Percentiles rank a stretch among this genome's conserved stretches.
Evolutionary conservation across 352 stramenopile genomes (phyloP).

Genomic region (Pythium monospermum): DNA sequence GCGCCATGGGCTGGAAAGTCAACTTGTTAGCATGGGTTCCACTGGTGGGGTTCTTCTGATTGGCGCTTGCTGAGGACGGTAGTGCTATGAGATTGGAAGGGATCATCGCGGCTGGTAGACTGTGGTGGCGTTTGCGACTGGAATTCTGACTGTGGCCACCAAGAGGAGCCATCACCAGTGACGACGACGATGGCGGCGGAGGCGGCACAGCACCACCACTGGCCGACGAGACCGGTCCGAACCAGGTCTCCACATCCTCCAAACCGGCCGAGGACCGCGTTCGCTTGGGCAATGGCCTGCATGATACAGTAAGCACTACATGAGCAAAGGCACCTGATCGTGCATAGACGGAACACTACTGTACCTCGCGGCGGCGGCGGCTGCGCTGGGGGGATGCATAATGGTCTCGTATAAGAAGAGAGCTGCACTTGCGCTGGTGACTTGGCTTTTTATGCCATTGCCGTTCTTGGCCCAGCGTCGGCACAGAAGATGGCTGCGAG

Average conservation of each 20-base stretch:
- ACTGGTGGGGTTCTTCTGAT: background rate
- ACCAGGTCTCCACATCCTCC: constrained; percentile 34
- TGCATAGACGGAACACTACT: background rate
- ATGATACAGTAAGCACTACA: constrained; percentile 1
- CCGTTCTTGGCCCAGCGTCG: background rate
- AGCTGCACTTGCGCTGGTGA: too few species aligned
- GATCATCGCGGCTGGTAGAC: constrained; percentile 30
- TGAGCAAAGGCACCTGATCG: background rate
- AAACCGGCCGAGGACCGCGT: constrained; percentile 51
- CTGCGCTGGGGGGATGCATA: background rate
- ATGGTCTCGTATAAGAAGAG: too few species aligned
- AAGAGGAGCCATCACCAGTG: background rate
- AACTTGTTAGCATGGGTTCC: too few species aligned
- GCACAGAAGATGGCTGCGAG: too few species aligned
- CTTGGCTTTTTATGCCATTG: too few species aligned
- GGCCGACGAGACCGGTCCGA: constrained; percentile 9
- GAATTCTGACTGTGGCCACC: background rate
- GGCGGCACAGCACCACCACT: constrained; percentile 5
- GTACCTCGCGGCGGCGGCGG: background rate
- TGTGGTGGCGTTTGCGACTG: constrained; percentile 55
- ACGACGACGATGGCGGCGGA: constrained; percentile 4
- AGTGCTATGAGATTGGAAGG: too few species aligned
- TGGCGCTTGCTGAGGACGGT: background rate
- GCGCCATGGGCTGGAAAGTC: too few species aligned
- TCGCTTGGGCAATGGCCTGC: constrained; percentile 56